Evolutionary conservation across 176 grass and related monocot species (phyloP).

Genomic region (Puccinellia tenuiflora): DNA sequence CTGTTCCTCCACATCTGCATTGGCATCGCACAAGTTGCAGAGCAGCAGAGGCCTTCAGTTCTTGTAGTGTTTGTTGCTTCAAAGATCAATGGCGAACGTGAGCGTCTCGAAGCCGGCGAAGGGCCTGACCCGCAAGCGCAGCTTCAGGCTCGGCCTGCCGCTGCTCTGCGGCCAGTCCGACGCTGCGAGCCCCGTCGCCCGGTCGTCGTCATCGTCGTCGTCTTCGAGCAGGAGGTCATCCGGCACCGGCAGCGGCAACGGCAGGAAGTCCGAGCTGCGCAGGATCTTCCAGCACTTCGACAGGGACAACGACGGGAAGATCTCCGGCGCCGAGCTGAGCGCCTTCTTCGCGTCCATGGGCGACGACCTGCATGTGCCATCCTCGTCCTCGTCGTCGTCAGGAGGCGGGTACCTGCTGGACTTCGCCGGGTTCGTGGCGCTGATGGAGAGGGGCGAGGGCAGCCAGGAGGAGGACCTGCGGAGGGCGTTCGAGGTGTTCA

Average conservation of each 20-base stretch:
- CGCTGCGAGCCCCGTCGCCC: constrained; percentile 1
- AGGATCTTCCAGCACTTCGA: constrained; percentile 87
- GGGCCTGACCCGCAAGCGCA: constrained; percentile 42
- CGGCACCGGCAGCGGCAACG: not conserved
- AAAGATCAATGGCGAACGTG: constrained; percentile 38
- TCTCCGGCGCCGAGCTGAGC: constrained; percentile 65
- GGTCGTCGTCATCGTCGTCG: not conserved
- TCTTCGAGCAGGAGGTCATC: constrained; percentile 29
- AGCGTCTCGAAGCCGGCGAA: constrained; percentile 33
- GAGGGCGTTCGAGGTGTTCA: constrained; percentile 88
- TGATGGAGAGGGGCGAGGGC: constrained; percentile 64
- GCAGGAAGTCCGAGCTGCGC: constrained; percentile 48
- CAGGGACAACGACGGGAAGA: constrained; percentile 67
- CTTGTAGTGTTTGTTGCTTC: constrained; percentile 4
- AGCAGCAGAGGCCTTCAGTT: not conserved
- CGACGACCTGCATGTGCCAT: constrained; percentile 52
- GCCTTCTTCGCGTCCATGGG: constrained; percentile 72
- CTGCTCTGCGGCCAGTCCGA: constrained; percentile 47
- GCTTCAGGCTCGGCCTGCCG: constrained; percentile 55
- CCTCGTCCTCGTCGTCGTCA: constrained; percentile 24
- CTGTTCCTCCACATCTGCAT: constrained; percentile 21
- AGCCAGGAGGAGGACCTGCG: constrained; percentile 67
- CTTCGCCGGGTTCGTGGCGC: constrained; percentile 71
- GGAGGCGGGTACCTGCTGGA: constrained; percentile 47
- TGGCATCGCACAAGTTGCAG: not conserved